A percentile compares a stretch with the other conserved stretches of the same genome.
These are phyloP conservation scores for Macroventuria anomochaeta DNA, from an alignment of 2,329 filamentous ascomycete genomes.

Conservation along the genomic window DNA sequence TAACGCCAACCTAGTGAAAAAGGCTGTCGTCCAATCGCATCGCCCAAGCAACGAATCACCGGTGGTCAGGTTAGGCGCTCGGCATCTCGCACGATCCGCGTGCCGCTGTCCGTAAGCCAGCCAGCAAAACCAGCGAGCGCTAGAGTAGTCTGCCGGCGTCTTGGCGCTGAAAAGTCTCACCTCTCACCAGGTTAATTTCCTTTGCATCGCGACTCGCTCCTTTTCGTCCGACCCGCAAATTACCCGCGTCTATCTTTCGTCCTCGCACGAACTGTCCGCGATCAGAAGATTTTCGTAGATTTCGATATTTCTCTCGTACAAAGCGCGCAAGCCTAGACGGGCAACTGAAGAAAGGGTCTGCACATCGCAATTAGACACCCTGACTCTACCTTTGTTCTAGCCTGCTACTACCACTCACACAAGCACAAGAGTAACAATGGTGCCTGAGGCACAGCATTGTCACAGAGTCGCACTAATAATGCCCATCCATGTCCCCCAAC, in stretches of 20 bases:
- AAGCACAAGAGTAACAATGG: background rate
- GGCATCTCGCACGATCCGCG: conserved; percentile 30
- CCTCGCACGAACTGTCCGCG: conserved; percentile 11
- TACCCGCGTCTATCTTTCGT: background rate
- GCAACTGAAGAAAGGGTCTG: background rate
- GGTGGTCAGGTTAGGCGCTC: conserved; percentile 31
- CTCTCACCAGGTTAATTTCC: conserved; percentile 12
- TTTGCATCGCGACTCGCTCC: conserved; percentile 8
- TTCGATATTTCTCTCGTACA: no score
- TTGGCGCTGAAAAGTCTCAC: conserved; percentile 14
- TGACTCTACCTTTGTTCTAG: conserved; percentile 14
- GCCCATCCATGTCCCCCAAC: conserved; percentile 1
- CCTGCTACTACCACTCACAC: background rate
- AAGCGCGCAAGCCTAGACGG: conserved; percentile 12
- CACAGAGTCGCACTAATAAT: background rate
- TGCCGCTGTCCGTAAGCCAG: conserved; percentile 10
- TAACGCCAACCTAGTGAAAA: background rate
- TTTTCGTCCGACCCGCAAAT: conserved; percentile 18
- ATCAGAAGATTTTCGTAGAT: background rate
- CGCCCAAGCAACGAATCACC: background rate
- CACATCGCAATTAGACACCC: conserved; percentile 15
- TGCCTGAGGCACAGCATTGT: conserved; percentile 6
- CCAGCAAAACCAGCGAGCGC: background rate
- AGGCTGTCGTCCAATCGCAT: conserved; percentile 20
- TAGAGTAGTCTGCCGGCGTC: background rate